phyloP scores from a whole-genome alignment of 805 yeast species.

The Maudiozyma barnettii region DNA sequence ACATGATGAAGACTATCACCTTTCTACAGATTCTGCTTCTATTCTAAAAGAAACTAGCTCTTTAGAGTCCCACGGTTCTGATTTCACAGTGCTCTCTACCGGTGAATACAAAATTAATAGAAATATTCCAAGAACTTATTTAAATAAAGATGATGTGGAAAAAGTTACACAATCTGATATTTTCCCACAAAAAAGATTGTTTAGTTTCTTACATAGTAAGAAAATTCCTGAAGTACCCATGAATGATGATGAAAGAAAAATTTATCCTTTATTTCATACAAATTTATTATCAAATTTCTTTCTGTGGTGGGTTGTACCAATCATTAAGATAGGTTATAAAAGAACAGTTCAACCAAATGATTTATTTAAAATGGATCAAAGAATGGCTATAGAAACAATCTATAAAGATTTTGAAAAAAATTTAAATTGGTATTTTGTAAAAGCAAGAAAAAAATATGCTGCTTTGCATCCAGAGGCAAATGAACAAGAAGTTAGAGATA shows the following conservation, averaged over 20 bases:
- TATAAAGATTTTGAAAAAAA: conserved; percentile 30
- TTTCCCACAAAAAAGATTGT: conserved; percentile 38
- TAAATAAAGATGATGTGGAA: conserved; percentile 28
- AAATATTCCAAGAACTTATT: conserved; percentile 25
- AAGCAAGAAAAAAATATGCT: conserved; percentile 26
- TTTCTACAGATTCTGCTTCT: background rate
- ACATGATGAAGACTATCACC: background rate
- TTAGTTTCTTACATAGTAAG: conserved; percentile 42
- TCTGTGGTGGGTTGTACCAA: conserved; percentile 62
- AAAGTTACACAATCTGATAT: conserved; percentile 29
- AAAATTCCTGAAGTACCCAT: conserved; percentile 42
- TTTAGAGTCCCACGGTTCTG: background rate
- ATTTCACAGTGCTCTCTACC: conserved; percentile 6
- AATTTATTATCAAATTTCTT: conserved; percentile 38
- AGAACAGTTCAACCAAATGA: conserved; percentile 62
- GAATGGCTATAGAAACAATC: conserved; percentile 35
- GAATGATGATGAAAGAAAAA: conserved; percentile 38
- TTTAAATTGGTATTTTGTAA: conserved; percentile 27
- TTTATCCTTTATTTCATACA: conserved; percentile 39
- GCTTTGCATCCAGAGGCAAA: conserved; percentile 29
- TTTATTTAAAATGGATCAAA: conserved; percentile 38
- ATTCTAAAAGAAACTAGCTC: background rate
- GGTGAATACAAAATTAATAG: conserved; percentile 22
- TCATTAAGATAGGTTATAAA: conserved; percentile 59
- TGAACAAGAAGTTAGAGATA: conserved; percentile 31